Evolutionary conservation across 768 basidiomycete species (phyloP).

Genomic region (Lactarius pseudohatsudake): DNA sequence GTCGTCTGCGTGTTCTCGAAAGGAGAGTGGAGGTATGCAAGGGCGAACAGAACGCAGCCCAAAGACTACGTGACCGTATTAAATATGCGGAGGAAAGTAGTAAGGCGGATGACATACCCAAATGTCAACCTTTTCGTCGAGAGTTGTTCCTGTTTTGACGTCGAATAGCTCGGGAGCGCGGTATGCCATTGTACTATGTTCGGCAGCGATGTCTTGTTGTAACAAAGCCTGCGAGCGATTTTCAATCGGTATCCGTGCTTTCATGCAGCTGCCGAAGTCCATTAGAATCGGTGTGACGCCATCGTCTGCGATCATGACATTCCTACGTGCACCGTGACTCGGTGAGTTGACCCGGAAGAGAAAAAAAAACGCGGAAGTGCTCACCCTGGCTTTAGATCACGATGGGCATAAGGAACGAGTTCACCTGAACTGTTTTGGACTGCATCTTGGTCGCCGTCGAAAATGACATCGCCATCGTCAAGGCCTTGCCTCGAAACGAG

Average conservation of each 20-base stretch:
- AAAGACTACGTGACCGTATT: slow-evolving; percentile 62
- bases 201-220: slow-evolving; percentile 96
- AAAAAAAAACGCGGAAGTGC: slow-evolving; percentile 33
- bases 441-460: slow-evolving; percentile 78
- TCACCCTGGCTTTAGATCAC: slow-evolving; percentile 95
- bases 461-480: slow-evolving; percentile 63
- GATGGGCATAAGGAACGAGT: slow-evolving; percentile 88
- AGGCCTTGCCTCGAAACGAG: slow-evolving; percentile 54
- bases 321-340: slow-evolving; percentile 47
- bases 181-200: slow-evolving; percentile 98
- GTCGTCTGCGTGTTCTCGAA: slow-evolving; percentile 92
- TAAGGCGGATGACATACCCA: slow-evolving; percentile 63
- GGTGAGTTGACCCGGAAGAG: background rate
- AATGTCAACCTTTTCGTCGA: slow-evolving; percentile 96
- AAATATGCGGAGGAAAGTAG: background rate
- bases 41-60: slow-evolving; percentile 91
- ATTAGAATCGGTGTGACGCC: slow-evolving; percentile 84
- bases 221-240: slow-evolving; percentile 83
- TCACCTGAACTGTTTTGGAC: slow-evolving; percentile 43
- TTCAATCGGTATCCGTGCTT: slow-evolving; percentile 79
- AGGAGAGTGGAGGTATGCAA: slow-evolving; percentile 94
- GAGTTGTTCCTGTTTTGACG: slow-evolving; percentile 81
- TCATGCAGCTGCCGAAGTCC: slow-evolving; percentile 94
- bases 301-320: slow-evolving; percentile 96
- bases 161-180: slow-evolving; percentile 97